These are phyloP conservation scores for Nakazawaea populi DNA, from an alignment of 805 yeast genomes.

Conservation along the genomic window DNA sequence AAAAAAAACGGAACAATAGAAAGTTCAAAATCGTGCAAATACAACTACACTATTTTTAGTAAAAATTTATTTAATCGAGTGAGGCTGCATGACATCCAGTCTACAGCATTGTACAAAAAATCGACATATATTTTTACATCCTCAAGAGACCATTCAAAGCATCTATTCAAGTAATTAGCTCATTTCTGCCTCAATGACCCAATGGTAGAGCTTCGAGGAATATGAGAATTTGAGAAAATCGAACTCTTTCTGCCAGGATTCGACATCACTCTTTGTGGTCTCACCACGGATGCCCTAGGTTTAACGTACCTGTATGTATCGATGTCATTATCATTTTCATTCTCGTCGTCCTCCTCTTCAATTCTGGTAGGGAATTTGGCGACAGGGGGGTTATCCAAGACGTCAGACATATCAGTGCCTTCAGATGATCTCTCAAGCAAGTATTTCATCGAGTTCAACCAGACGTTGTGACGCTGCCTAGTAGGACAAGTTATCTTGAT, in stretches of 20 bases:
- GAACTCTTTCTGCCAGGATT: slow-evolving; percentile 4
- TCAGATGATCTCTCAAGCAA: slow-evolving; percentile 61
- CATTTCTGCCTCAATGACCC: not conserved
- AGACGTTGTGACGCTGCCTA: slow-evolving; percentile 80
- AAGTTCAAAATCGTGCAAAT: no score
- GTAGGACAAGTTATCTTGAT: slow-evolving; percentile 84
- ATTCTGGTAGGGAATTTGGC: not conserved
- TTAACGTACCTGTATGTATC: slow-evolving; percentile 8
- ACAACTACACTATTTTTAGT: no score
- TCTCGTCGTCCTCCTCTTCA: slow-evolving; percentile 2
- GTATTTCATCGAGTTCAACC: slow-evolving; percentile 82
- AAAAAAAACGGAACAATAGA: no score
- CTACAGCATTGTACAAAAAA: no score
- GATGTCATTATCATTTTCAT: slow-evolving; percentile 1
- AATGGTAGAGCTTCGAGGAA: slow-evolving; percentile 3
- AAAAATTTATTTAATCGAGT: no score
- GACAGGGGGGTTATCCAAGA: not conserved
- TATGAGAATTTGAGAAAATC: not conserved
- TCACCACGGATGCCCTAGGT: slow-evolving; percentile 6
- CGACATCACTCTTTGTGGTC: slow-evolving; percentile 1
- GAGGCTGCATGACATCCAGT: no score
- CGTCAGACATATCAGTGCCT: slow-evolving; percentile 35
- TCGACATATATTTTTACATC: no score
- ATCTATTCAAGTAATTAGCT: no score
- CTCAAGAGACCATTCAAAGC: no score